Conservation (phyloP, 2,329 filamentous ascomycete genomes). For the Coniochaeta sp. region DNA sequence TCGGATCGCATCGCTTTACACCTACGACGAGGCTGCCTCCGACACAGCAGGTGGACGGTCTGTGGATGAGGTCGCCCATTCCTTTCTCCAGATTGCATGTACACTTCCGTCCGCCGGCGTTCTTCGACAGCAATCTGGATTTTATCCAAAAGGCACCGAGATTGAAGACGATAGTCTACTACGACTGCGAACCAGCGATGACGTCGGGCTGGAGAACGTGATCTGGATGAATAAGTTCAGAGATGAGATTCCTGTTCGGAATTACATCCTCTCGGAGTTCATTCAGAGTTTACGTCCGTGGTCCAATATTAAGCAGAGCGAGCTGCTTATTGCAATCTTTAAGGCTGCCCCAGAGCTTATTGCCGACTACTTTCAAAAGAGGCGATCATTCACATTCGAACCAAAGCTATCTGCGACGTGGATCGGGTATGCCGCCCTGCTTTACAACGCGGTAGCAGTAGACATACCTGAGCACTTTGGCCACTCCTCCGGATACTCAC, state of each 20-base stretch:
- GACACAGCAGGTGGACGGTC: slow-evolving; percentile 30
- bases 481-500: slow-evolving; percentile 51
- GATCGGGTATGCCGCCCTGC: slow-evolving; percentile 86
- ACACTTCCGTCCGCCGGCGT: slow-evolving; percentile 68
- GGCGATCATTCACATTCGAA: slow-evolving; percentile 76
- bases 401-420: slow-evolving; percentile 89
- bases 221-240: slow-evolving; percentile 63
- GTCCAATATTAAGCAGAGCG: slow-evolving; percentile 71
- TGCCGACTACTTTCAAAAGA: slow-evolving; percentile 77
- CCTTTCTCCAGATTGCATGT: slow-evolving; percentile 68
- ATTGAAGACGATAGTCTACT: slow-evolving; percentile 40
- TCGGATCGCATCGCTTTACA: slow-evolving; percentile 66
- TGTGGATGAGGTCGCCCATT: slow-evolving; percentile 64
- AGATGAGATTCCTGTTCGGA: slow-evolving; percentile 65
- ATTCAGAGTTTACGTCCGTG: slow-evolving; percentile 75
- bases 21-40: slow-evolving; percentile 41
- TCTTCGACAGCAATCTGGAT: slow-evolving; percentile 69
- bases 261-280: slow-evolving; percentile 72
- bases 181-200: slow-evolving; percentile 34
- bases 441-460: slow-evolving; percentile 74
- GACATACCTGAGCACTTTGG: slow-evolving; percentile 69
- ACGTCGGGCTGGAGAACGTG: slow-evolving; percentile 61
- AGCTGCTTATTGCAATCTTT: slow-evolving; percentile 77
- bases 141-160: slow-evolving; percentile 68
- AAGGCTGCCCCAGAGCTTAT: slow-evolving; percentile 76